Conservation (phyloP, 1,284 basidiomycete genomes). For the Puccinia horiana region DNA sequence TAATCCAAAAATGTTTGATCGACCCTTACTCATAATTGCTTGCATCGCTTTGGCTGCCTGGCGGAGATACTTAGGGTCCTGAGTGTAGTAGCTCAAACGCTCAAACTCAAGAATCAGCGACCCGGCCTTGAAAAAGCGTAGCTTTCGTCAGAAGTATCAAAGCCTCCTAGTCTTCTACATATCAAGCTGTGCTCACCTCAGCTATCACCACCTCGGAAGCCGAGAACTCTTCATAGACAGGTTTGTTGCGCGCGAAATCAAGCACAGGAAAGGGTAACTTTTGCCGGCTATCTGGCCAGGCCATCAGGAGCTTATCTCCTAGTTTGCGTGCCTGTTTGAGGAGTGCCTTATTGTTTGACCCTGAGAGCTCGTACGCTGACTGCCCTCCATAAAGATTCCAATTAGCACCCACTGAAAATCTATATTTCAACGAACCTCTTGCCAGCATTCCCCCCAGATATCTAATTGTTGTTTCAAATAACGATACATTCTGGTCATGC, state of each 20-base stretch:
- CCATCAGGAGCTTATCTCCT: constrained; percentile 28
- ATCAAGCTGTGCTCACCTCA: constrained; percentile 1
- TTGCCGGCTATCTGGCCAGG: constrained; percentile 39
- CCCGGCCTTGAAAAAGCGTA: constrained; percentile 22
- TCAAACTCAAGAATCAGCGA: constrained; percentile 47
- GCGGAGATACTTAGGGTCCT: constrained; percentile 36
- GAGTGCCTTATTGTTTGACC: constrained; percentile 16
- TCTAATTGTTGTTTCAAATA: constrained; percentile 48
- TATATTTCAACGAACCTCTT: background rate
- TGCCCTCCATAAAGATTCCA: background rate
- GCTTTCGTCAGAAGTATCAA: background rate
- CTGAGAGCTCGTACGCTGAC: constrained; percentile 50
- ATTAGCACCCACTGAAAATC: background rate
- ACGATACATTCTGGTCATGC: constrained; percentile 4
- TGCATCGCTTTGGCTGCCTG: constrained; percentile 38
- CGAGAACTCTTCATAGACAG: background rate
- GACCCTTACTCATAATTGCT: constrained; percentile 37
- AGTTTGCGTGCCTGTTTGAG: constrained; percentile 40
- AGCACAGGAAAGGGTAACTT: constrained; percentile 31
- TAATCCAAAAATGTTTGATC: background rate
- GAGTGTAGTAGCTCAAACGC: constrained; percentile 41
- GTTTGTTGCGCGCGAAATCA: constrained; percentile 17
- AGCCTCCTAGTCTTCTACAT: background rate
- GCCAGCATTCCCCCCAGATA: constrained; percentile 45
- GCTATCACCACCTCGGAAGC: background rate